Evolutionary conservation across 1,139 yeast species (phyloP).

Genomic region (Geotrichum klebahnii): DNA sequence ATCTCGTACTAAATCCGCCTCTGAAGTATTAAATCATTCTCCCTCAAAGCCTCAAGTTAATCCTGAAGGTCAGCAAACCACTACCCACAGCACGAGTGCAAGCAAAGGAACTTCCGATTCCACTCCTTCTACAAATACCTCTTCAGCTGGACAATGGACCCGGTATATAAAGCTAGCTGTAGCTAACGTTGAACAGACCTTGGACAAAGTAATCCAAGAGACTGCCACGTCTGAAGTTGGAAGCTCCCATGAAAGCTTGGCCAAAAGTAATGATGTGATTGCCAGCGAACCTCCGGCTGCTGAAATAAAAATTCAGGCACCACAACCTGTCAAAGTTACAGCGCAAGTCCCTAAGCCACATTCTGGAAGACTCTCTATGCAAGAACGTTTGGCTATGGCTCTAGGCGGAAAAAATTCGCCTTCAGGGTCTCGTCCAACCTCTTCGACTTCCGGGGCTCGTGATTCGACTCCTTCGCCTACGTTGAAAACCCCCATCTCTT

Average conservation of each 20-base stretch:
- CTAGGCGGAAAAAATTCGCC: constrained; percentile 43
- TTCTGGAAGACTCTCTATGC: constrained; percentile 58
- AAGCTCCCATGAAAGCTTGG: neutral
- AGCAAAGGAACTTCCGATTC: neutral
- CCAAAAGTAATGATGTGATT: neutral
- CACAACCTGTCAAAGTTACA: constrained; percentile 7
- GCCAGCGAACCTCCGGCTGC: constrained; percentile 5
- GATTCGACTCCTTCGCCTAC: constrained; percentile 8
- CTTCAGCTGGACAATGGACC: constrained; percentile 33
- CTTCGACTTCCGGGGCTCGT: constrained; percentile 9
- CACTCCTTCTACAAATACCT: neutral
- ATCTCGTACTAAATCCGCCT: too few relatives aligned
- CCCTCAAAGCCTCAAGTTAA: too few relatives aligned
- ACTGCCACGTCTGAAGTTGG: constrained; percentile 24
- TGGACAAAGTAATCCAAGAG: constrained; percentile 39
- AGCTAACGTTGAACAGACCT: constrained; percentile 40
- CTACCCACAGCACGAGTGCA: too few relatives aligned
- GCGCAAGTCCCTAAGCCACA: constrained; percentile 7
- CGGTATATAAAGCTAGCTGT: constrained; percentile 39
- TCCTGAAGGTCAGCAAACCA: too few relatives aligned
- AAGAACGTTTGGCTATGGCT: constrained; percentile 78
- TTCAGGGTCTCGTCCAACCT: neutral
- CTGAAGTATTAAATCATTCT: too few relatives aligned
- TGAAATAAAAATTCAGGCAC: constrained; percentile 9
- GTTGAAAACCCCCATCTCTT: constrained; percentile 8